Base-by-base conservation (phyloP, 2,329 filamentous ascomycete genomes). In the Fonsecaea erecta region DNA sequence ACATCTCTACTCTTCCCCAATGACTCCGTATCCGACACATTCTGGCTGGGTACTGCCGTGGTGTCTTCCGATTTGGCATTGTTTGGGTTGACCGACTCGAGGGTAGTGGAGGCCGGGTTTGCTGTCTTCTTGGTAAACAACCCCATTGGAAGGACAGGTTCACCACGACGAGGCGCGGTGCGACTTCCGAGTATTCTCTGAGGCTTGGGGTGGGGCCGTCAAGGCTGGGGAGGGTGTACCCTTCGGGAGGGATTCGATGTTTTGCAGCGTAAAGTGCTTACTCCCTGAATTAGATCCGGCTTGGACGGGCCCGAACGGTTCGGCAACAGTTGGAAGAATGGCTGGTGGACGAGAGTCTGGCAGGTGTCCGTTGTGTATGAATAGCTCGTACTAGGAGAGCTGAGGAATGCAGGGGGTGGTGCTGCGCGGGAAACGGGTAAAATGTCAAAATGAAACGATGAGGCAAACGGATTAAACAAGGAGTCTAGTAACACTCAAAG, bases 31-130 rank as follows among this genome's bases (percentile, higher is more conserved):
- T 64, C 51, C n/a, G 69, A 71, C 9, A 57, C 65, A 62, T 66
- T 70, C 51, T 65, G 56, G 66, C 69, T 71, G 21, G 69, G 65
- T 6, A 67, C 67, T 6, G 63, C 63, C 12, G 69, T 68, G 24
- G 65, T 65, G 11, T 63, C 34, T 46, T 63, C 67, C 9, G 69
- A 68, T 32, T 66, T 67, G 34, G 51, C 54, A 60, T 65, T 59
- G 62, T 57, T 24, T n/a, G 7, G 37, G 26, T 28, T 57, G 54
- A 24, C 55, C 9, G 37, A 37, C 57, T 48, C 35, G 14, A 48
- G 59, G 46, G 43, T 28, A 21, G 9, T 28, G 8, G 57, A 18
- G 6, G 30, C 30, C 6, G 57, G 26, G n/a, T 28, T 28, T 4
- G 54, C 14, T 51, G 65, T 67, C 52, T 69, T 67, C 18, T 58